phyloP scores from a whole-genome alignment of 345 rosid genomes.

The Raphanus sativus region DNA sequence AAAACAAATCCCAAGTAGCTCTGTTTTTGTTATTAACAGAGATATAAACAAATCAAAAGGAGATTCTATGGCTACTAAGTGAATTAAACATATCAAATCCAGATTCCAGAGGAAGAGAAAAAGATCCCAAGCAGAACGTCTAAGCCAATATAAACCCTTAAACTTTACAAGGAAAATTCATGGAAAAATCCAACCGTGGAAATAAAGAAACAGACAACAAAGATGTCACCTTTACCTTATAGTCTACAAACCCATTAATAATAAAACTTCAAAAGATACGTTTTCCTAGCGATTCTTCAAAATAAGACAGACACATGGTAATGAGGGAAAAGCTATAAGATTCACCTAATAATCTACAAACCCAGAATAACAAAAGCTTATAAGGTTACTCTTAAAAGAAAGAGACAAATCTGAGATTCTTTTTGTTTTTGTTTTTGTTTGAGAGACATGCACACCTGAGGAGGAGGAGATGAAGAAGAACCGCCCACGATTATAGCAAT shows the following conservation, averaged over 20 bases:
- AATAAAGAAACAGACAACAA: neutral
- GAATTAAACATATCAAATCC: constrained; percentile 19
- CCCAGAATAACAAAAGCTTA: neutral
- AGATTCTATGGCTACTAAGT: constrained; percentile 27
- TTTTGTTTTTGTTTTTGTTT: neutral
- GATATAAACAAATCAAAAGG: constrained; percentile 15
- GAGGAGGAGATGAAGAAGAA: constrained; percentile 13
- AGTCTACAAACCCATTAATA: neutral
- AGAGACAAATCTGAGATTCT: neutral
- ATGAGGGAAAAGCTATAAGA: neutral
- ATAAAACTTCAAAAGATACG: neutral
- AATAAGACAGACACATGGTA: neutral
- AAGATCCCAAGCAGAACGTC: neutral
- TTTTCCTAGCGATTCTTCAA: neutral
- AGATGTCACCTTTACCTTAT: neutral
- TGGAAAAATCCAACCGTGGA: neutral
- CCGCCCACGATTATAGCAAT: constrained; percentile 31
- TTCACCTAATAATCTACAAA: constrained; percentile 19
- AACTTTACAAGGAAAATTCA: neutral
- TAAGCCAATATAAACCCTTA: constrained; percentile 13
- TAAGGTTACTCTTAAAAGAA: neutral
- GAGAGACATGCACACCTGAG: constrained; percentile 34
- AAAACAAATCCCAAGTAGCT: constrained; percentile 7
- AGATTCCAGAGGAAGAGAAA: constrained; percentile 13
- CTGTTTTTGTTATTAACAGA: neutral